These are phyloP conservation scores for Nadsonia commutata DNA, from an alignment of 1,139 yeast species.

Conservation along the genomic window DNA sequence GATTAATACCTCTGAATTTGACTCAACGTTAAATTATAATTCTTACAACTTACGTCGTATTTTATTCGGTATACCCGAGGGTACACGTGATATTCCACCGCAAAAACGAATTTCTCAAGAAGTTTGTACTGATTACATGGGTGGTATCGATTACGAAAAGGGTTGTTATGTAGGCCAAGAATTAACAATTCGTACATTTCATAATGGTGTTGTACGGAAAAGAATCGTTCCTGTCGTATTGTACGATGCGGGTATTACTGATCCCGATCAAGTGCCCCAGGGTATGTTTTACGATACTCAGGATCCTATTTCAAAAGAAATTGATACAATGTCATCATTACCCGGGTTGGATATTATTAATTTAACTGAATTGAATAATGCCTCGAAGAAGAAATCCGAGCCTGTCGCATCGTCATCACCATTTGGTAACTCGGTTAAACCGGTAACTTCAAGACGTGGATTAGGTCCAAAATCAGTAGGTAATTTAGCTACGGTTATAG, in stretches of 20 bases:
- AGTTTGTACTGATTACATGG: constrained; percentile 63
- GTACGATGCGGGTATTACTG: constrained; percentile 12
- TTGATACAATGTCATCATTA: constrained; percentile 2
- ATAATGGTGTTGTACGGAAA: constrained; percentile 70
- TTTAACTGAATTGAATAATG: not conserved
- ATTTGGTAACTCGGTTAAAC: constrained; percentile 8
- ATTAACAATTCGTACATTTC: constrained; percentile 74
- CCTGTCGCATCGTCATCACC: constrained; percentile 7
- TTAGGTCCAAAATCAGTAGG: constrained; percentile 1
- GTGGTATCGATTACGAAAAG: constrained; percentile 73
- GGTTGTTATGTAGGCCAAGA: constrained; percentile 98
- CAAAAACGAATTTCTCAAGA: constrained; percentile 66
- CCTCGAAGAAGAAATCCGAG: not conserved
- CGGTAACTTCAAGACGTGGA: not conserved
- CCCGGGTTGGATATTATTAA: constrained; percentile 1
- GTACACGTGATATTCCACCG: constrained; percentile 30
- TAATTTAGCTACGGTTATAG: constrained; percentile 25
- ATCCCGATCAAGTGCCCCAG: constrained; percentile 9
- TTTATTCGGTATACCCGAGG: constrained; percentile 54
- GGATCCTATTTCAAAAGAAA: constrained; percentile 2
- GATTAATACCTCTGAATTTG: constrained; percentile 11
- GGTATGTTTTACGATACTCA: constrained; percentile 5
- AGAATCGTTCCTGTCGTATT: constrained; percentile 64
- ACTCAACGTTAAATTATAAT: constrained; percentile 13
- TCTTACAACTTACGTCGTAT: constrained; percentile 36